phyloP scores from a whole-genome alignment of 2,329 filamentous ascomycete species.

The Pleomassaria siparia region DNA sequence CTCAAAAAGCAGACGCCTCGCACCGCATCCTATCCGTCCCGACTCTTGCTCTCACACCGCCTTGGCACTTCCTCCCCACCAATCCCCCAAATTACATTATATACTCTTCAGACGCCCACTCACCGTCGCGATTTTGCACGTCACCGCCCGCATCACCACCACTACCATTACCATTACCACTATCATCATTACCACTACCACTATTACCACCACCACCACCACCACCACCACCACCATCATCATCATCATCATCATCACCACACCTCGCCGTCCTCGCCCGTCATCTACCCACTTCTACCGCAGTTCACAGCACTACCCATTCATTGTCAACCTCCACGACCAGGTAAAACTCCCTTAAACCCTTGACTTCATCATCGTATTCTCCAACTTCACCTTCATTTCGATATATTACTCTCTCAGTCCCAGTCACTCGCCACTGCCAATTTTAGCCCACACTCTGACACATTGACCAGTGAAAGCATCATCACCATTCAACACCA shows the following conservation, averaged over 20 bases:
- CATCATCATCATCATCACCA: no score
- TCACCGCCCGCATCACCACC: neutral
- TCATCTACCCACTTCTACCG: neutral
- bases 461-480: no score
- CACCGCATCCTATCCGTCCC: slow-evolving; percentile 32
- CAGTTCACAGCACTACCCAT: neutral
- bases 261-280: neutral
- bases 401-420: no score
- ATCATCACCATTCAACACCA: no score
- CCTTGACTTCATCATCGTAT: no score
- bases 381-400: no score
- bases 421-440: no score
- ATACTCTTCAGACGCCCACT: slow-evolving; percentile 26
- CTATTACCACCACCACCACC: no score
- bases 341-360: no score
- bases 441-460: no score
- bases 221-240: no score
- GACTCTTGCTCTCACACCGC: slow-evolving; percentile 33
- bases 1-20: slow-evolving; percentile 39
- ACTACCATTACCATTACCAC: neutral
- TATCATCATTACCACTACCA: neutral
- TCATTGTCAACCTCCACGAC: neutral
- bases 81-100: slow-evolving; percentile 35
- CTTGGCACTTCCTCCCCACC: slow-evolving; percentile 34
- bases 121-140: neutral